These are phyloP conservation scores for Sclerotinia borealis DNA, from an alignment of 2,329 filamentous ascomycete species.

Conservation along the genomic window DNA sequence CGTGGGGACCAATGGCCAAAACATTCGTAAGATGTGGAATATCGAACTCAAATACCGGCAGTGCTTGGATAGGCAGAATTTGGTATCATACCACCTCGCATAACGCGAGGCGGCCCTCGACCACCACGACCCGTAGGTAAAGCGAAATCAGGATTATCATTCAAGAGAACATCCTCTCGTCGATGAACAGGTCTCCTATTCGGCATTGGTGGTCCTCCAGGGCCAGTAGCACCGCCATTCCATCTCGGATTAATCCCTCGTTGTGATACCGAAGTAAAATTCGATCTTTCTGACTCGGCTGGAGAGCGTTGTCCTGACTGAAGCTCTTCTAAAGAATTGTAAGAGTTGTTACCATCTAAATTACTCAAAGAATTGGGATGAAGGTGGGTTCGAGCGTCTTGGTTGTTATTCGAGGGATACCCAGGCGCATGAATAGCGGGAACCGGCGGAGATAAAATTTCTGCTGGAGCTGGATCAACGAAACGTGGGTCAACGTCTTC, in stretches of 20 bases:
- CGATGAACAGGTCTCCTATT: slow-evolving; percentile 32
- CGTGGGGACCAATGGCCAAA: slow-evolving; percentile 18
- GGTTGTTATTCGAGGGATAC: slow-evolving; percentile 19
- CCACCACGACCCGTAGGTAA: slow-evolving; percentile 44
- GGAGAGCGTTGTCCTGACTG: slow-evolving; percentile 62
- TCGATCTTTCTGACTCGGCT: slow-evolving; percentile 70
- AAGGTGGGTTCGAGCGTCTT: slow-evolving; percentile 22
- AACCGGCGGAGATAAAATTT: slow-evolving; percentile 20
- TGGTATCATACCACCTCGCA: slow-evolving; percentile 39
- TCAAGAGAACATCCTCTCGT: slow-evolving; percentile 67
- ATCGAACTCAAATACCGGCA: slow-evolving; percentile 16
- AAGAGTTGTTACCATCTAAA: slow-evolving; percentile 39
- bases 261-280: slow-evolving; percentile 87
- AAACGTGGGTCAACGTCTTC: slow-evolving; percentile 93
- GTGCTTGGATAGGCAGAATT: slow-evolving; percentile 46
- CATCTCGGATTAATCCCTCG: slow-evolving; percentile 83
- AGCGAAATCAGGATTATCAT: slow-evolving; percentile 80
- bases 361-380: slow-evolving; percentile 25
- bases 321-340: slow-evolving; percentile 57
- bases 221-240: slow-evolving; percentile 42
- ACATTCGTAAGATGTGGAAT: slow-evolving; percentile 10
- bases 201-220: slow-evolving; percentile 32
- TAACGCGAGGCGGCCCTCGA: slow-evolving; percentile 19
- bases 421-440: slow-evolving; percentile 31
- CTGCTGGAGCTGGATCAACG: slow-evolving; percentile 40